A percentile compares a stretch with the other conserved stretches of the same genome.
These are phyloP conservation scores for Triticum turgidum DNA, from an alignment of 176 grass and related monocot genomes.

Conservation along the genomic window DNA sequence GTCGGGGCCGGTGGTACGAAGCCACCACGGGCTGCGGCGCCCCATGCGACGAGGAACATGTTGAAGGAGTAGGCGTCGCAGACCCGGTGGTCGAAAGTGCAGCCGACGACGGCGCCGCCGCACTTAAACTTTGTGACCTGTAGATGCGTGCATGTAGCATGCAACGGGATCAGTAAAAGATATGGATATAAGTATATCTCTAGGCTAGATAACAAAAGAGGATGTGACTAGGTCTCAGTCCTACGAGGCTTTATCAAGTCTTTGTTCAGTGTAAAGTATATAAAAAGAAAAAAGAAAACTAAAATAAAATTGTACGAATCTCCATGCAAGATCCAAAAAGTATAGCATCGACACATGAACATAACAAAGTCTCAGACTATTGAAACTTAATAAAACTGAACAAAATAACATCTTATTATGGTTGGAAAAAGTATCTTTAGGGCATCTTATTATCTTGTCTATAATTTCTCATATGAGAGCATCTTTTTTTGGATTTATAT, in stretches of 20 bases:
- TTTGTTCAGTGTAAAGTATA: too few species aligned
- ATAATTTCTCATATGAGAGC: too few species aligned
- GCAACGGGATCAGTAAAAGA: background rate
- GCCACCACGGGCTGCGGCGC: conserved; percentile 22
- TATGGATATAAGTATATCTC: background rate
- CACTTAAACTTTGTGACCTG: conserved; percentile 62
- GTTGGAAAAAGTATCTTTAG: background rate
- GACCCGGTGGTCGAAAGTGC: conserved; percentile 83
- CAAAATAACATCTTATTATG: background rate
- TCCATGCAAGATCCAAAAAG: too few species aligned
- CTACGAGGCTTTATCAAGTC: too few species aligned
- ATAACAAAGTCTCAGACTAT: too few species aligned
- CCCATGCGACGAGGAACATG: conserved; percentile 78
- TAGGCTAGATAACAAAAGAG: background rate
- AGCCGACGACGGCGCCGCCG: conserved; percentile 59
- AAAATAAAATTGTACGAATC: too few species aligned
- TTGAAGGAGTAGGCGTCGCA: conserved; percentile 87
- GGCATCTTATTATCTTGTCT: too few species aligned
- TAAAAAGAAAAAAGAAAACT: too few species aligned
- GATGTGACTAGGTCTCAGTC: too few species aligned
- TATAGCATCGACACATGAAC: too few species aligned
- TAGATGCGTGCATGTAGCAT: background rate
- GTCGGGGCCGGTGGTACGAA: background rate
- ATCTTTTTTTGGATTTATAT: too few species aligned
- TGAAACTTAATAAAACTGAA: too few species aligned